Evolutionary conservation across 306 rosid species (phyloP), one percentile per base, ranked within the genome.

Genomic region (Lablab purpureus): DNA sequence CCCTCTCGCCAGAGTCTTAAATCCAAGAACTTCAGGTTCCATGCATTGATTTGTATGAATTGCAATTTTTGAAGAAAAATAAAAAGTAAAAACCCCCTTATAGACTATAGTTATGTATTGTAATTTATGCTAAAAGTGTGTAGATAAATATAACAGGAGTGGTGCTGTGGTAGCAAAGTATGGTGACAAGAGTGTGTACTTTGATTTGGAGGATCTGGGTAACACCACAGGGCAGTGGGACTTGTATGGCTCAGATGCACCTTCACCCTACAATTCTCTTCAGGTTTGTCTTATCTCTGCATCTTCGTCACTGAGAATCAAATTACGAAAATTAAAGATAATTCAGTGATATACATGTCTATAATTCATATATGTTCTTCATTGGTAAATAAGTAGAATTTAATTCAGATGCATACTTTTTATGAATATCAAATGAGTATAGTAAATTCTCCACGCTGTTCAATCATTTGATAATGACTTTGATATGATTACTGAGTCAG

Each of bases 171-270:
- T 90, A 78, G 97, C 97, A 18, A 94, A 92, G 86, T 94, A 94
- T 68, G 98, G 98, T 32, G 98, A 94, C 85, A 92, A 94, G 80
- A 94, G 98, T 84, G 95, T 92, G 22, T 92, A 92, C 92, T 94
- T 91, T 75, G 95, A 94, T 80, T 89, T 94, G 81, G 95, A 92
- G 89, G 98, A 94, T 82, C 51, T 94, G 41, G 95, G 97, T 13
- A 92, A 94, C 97, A 94, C 98, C 15, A 92, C 98, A 1, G 98
- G 98, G 22, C 97, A 94, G 67, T 94, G 98, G 98, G 98, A 94
- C 69, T 86, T 94, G 90, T 94, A 94, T 78, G 98, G 99, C 3
- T 92, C 97, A 14, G 99, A 94, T 92, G 95, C 95, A 4, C 97
- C 97, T 37, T 92, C 97, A 17, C 99, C 99, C 3, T 94, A 94